These are phyloP conservation scores for Drechslera avenae DNA, from an alignment of 2,329 filamentous ascomycete species.

Conservation along the genomic window DNA sequence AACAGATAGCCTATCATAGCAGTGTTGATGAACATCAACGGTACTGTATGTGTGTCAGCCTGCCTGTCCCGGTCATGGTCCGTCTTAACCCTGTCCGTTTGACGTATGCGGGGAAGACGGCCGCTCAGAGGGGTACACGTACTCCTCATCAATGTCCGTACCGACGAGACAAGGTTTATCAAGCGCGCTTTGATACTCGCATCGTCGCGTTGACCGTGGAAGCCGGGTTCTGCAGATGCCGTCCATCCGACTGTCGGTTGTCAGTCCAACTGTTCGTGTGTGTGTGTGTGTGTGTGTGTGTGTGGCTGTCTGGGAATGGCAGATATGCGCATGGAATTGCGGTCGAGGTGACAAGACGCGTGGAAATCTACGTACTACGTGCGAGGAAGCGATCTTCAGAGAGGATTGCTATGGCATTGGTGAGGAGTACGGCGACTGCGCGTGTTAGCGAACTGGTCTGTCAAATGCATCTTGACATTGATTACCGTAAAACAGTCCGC, in stretches of 20 bases:
- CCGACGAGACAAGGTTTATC: constrained; percentile 86
- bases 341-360: neutral
- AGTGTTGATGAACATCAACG: constrained; percentile 49
- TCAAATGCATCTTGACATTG: constrained; percentile 1
- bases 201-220: constrained; percentile 72
- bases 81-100: neutral
- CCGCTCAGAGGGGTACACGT: constrained; percentile 48
- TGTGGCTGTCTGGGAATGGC: neutral
- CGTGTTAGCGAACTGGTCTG: constrained; percentile 22
- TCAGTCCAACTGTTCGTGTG: constrained; percentile 8
- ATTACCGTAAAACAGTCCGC: constrained; percentile 75
- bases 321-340: neutral
- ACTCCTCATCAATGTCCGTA: constrained; percentile 94
- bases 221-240: constrained; percentile 71
- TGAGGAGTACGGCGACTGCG: constrained; percentile 79
- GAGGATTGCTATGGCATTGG: constrained; percentile 91
- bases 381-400: constrained; percentile 94
- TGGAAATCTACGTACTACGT: constrained; percentile 62
- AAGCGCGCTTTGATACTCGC: constrained; percentile 84
- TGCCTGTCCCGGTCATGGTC: neutral
- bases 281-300: too few relatives aligned
- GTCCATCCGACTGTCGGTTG: constrained; percentile 76
- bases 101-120: neutral
- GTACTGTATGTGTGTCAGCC: constrained; percentile 37
- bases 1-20: constrained; percentile 47